Percentiles rank a stretch among this genome's conserved stretches.
Conservation (phyloP, 1,139 yeast species). For the Meyerozyma sp. region DNA sequence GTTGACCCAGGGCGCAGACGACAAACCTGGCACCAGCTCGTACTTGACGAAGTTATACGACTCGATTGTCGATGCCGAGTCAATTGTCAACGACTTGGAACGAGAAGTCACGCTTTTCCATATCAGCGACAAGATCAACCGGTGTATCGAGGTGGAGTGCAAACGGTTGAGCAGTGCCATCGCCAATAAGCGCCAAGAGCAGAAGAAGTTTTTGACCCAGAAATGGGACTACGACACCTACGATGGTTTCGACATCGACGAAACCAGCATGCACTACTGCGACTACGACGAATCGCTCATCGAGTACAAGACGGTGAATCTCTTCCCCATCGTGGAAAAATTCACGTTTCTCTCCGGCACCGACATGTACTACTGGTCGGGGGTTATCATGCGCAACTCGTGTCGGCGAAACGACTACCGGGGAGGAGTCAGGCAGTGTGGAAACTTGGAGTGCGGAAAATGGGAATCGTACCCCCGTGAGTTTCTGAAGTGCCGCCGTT, state of each 20-base stretch:
- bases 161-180: constrained; percentile 27
- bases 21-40: constrained; percentile 6
- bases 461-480: constrained; percentile 92
- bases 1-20: constrained; percentile 5
- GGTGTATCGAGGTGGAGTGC: constrained; percentile 29
- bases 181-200: constrained; percentile 27
- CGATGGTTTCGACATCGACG: constrained; percentile 48
- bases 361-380: constrained; percentile 94
- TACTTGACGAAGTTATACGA: constrained; percentile 25
- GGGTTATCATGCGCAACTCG: constrained; percentile 92
- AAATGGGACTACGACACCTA: constrained; percentile 58
- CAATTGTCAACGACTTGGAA: constrained; percentile 29
- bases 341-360: constrained; percentile 71
- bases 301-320: constrained; percentile 56
- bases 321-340: constrained; percentile 88
- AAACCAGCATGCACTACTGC: constrained; percentile 30
- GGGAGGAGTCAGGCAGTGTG: constrained; percentile 94
- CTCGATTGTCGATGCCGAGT: constrained; percentile 30
- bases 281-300: constrained; percentile 45
- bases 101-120: constrained; percentile 39
- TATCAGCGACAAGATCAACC: constrained; percentile 28
- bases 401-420: constrained; percentile 82
- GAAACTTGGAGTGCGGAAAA: constrained; percentile 87
- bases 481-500: constrained; percentile 90
- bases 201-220: constrained; percentile 24